Base-by-base conservation (phyloP, 805 yeast genomes). In the Candida qinlingensis region DNA sequence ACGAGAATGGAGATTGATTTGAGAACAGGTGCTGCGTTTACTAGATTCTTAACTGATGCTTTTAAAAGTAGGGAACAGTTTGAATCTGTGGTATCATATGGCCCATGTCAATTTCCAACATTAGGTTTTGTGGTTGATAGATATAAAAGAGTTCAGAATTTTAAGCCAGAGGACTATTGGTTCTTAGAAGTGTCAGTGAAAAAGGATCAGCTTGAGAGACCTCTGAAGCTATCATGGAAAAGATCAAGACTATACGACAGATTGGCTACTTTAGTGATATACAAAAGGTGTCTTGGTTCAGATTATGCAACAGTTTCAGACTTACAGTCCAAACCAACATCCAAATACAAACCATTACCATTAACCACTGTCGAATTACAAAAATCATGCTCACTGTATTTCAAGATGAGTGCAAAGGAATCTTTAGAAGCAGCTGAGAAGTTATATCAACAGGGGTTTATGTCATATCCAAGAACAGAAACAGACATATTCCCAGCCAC, bases 401-500 rank as follows among this genome's bases (percentile, higher is more conserved):
- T 91, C 61, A 85, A 81, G 53, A 67, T 89, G 73, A 79, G 87
- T 58, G 94, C 98, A 0, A 90, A 91, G 59, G 76, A 75, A 42
- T 81, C 96, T 3, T 70, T 94, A 58, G 80, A 77, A 28, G 67
- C 74, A 0, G 99, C 99, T 0, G 99, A 94, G 65, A 79, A 78
- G 54, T 73, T 94, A 27, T 94, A 94, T 64, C 90, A 85, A 49
- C 73, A 76, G 42, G 99, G 99, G 0, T 88, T 80, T 60, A 72
- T 94, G 1, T 90, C 97, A 0, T 94, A 94, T 63, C 99, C 99
- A 4, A 85, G 99, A 72, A 94, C 99, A 0, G 99, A 94, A 62
- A 94, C 99, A 0, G 97, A 94, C 63, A 76, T 69, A 27, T 95
- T 87, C 59, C 97, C 96, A 2, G 65, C 69, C 0, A 72, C 75